Evolutionary conservation across 768 basidiomycete genomes (phyloP), one percentile per base, ranked within the genome.

Genomic region (Stropharia rugosoannulata): DNA sequence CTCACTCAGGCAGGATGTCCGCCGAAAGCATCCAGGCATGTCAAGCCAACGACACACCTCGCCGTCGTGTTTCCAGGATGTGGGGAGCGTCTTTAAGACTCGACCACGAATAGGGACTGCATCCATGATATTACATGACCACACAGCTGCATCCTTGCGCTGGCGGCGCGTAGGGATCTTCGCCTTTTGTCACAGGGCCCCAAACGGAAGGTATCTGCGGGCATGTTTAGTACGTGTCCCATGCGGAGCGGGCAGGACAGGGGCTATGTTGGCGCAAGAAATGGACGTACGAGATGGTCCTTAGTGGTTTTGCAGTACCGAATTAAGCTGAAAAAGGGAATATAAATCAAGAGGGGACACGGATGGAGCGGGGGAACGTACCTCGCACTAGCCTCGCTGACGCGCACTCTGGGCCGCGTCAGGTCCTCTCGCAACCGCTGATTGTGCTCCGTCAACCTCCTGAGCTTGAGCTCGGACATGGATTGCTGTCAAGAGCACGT

Each of bases 381-480:
- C 93, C 86, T 91, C 62, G 88, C 79, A 66, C 87, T 89, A 38
- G 95, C 95, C 73, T 97, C 94, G 67, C 93, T 95, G 59, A 98
- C 90, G 62, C 89, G 78, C 65, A 95, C 85, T 66, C 95, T 80
- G n/a, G 93, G 93, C 62, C 95, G 76, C 42, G 87, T 85, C 58
- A 98, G 75, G 71, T 98, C 95, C 68, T 97, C 95, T 65, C 87
- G 79, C 67, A 97, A 72, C 60, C 95, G 82, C 70, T 91, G 87
- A 67, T 96, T 98, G 75, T 97, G 94, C 75, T 98, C 95, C 49
- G 88, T 90, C 68, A 98, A 77, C 39, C 95, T 81, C 37, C 95
- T 85, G 59, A 97, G 86, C 83, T 96, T 97, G 68, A 97, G 89
- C 82, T 97, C 95, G 48, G 91, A 92, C 93, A 98, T 96, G 65